phyloP scores from a whole-genome alignment of 176 grass and related monocot species.

The Chloris gayana region DNA sequence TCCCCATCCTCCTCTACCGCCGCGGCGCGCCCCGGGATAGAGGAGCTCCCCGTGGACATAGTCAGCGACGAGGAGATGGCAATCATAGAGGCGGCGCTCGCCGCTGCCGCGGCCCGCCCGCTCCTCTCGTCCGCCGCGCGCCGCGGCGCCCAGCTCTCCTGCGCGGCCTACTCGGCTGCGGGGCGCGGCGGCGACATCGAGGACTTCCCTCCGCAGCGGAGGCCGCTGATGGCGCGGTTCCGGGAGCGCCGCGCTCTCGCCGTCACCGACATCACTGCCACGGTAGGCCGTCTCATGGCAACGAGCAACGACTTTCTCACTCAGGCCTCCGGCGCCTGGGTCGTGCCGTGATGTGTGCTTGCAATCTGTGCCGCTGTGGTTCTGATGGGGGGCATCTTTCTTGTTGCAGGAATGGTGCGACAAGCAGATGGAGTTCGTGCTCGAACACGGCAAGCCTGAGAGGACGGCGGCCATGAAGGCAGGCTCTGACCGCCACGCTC shows the following conservation, averaged over 20 bases:
- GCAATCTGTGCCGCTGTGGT: background rate
- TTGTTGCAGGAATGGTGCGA: slow-evolving; percentile 86
- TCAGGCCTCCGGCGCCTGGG: background rate
- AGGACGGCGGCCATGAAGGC: slow-evolving; percentile 83
- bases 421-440: slow-evolving; percentile 88
- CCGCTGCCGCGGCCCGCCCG: slow-evolving; percentile 42
- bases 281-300: slow-evolving; percentile 49
- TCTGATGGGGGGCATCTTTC: slow-evolving; percentile 1
- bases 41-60: slow-evolving; percentile 56
- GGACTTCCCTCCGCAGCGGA: slow-evolving; percentile 42
- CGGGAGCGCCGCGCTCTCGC: slow-evolving; percentile 57
- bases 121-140: slow-evolving; percentile 39
- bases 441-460: slow-evolving; percentile 57
- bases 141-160: slow-evolving; percentile 36
- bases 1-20: background rate
- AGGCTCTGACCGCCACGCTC: slow-evolving; percentile 75
- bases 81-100: slow-evolving; percentile 70
- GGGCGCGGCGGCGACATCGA: slow-evolving; percentile 58
- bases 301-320: background rate
- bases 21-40: background rate
- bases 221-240: slow-evolving; percentile 55
- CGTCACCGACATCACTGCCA: slow-evolving; percentile 80
- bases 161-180: slow-evolving; percentile 28
- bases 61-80: slow-evolving; percentile 98
- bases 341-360: background rate